Evolutionary conservation across 495 filamentous ascomycete genomes (phyloP).

Genomic region (Chaetomidium leptoderma): DNA sequence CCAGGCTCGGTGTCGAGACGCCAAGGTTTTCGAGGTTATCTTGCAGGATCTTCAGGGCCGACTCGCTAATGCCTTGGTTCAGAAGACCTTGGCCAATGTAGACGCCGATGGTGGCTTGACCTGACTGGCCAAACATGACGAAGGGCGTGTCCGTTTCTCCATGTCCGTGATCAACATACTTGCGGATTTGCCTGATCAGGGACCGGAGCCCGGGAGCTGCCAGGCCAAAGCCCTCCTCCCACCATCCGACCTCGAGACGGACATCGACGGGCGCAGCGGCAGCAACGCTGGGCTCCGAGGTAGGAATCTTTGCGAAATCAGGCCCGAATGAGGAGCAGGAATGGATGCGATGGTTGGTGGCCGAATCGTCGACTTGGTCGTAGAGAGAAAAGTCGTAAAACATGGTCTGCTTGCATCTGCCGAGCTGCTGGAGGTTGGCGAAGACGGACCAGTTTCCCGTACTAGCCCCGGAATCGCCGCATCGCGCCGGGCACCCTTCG

Average conservation of each 20-base stretch:
- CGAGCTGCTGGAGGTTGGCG: slow-evolving; percentile 26
- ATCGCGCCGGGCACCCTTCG: slow-evolving; percentile 32
- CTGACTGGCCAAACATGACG: slow-evolving; percentile 16
- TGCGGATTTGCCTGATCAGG: slow-evolving; percentile 8
- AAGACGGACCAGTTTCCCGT: slow-evolving; percentile 35
- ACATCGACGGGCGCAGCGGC: neutral
- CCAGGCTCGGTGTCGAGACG: slow-evolving; percentile 15
- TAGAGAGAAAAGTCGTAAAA: slow-evolving; percentile 34
- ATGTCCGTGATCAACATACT: slow-evolving; percentile 13
- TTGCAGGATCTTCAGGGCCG: slow-evolving; percentile 20
- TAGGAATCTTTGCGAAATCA: slow-evolving; percentile 4
- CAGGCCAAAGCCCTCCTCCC: slow-evolving; percentile 1
- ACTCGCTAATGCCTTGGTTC: slow-evolving; percentile 24
- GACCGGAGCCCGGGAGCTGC: slow-evolving; percentile 1
- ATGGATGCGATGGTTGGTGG: slow-evolving; percentile 28
- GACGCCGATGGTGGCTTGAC: slow-evolving; percentile 14
- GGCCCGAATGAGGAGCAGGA: slow-evolving; percentile 34
- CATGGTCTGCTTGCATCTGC: slow-evolving; percentile 28
- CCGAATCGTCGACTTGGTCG: slow-evolving; percentile 31
- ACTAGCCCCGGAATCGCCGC: slow-evolving; percentile 31
- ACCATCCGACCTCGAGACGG: slow-evolving; percentile 12
- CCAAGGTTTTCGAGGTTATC: neutral
- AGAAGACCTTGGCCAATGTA: slow-evolving; percentile 27
- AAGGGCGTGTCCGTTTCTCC: neutral
- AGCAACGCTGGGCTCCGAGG: neutral